phyloP scores from a whole-genome alignment of 257 asterid genomes.

The Paulownia fortunei region DNA sequence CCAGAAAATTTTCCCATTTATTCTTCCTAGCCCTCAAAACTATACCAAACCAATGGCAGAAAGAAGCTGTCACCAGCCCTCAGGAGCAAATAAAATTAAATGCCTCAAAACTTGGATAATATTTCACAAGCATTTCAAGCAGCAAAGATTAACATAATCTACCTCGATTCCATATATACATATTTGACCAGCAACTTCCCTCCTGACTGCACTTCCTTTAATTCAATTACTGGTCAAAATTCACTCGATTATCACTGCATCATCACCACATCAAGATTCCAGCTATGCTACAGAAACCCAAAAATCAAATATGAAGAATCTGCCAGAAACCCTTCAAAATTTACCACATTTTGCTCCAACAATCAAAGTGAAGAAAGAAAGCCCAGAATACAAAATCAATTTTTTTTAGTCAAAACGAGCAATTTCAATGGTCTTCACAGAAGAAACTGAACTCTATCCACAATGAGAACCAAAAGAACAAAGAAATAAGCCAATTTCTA shows the following conservation, averaged over 20 bases:
- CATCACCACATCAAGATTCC: conserved; percentile 27
- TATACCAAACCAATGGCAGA: conserved; percentile 1
- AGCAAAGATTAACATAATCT: conserved; percentile 23
- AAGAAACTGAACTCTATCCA: conserved; percentile 27
- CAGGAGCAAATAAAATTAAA: not conserved
- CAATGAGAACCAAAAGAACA: conserved; percentile 23
- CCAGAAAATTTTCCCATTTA: not conserved
- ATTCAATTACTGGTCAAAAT: conserved; percentile 31
- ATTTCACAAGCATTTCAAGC: conserved; percentile 24
- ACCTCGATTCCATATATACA: conserved; percentile 4
- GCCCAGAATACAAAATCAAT: conserved; percentile 45
- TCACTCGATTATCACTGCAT: not conserved
- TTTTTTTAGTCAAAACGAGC: conserved; percentile 23
- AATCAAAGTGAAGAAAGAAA: conserved; percentile 10
- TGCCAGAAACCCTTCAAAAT: conserved; percentile 20
- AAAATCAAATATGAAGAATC: conserved; percentile 1
- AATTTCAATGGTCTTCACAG: not conserved
- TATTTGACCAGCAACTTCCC: conserved; percentile 10
- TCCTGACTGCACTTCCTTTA: not conserved
- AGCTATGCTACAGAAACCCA: conserved; percentile 32
- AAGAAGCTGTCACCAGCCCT: conserved; percentile 5
- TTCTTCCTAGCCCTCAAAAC: conserved; percentile 20
- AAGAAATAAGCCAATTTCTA: not conserved
- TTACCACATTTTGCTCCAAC: conserved; percentile 22
- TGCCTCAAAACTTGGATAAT: not conserved